Evolutionary conservation across 306 rosid genomes (phyloP).

Genomic region (Hippophae tibetana): DNA sequence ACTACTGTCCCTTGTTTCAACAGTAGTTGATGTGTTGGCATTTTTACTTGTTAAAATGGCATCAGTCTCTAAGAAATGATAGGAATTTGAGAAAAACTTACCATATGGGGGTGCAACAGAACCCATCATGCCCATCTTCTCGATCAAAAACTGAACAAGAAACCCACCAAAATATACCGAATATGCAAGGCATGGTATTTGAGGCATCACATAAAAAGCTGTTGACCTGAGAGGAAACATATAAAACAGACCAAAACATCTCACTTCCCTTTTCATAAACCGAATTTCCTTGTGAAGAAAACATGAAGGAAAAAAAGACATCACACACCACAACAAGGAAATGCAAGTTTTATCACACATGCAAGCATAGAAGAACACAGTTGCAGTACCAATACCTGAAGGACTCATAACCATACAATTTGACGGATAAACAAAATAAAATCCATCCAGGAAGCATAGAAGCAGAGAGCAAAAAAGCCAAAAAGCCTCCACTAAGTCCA

Average conservation of each 20-base stretch:
- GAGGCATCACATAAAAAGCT: constrained; percentile 57
- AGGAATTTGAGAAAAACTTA: constrained; percentile 29
- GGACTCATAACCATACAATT: constrained; percentile 47
- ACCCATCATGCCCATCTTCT: constrained; percentile 99
- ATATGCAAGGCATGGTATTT: constrained; percentile 69
- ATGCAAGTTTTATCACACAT: neutral
- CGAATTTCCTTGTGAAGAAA: neutral
- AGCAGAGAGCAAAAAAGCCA: constrained; percentile 48
- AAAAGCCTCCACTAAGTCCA: constrained; percentile 88
- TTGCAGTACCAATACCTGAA: constrained; percentile 43
- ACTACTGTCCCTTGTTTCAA: constrained; percentile 1
- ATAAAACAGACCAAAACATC: constrained; percentile 12
- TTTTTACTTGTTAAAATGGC: neutral
- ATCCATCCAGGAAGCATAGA: constrained; percentile 84
- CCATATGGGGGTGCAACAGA: constrained; percentile 87
- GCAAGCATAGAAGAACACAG: constrained; percentile 5
- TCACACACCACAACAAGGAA: neutral
- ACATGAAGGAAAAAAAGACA: constrained; percentile 5
- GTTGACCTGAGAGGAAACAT: constrained; percentile 53
- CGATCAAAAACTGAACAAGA: constrained; percentile 72
- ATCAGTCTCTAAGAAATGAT: neutral
- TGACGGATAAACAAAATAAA: constrained; percentile 50
- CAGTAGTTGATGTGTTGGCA: neutral
- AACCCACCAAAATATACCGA: constrained; percentile 86
- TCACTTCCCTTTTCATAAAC: neutral